These are phyloP conservation scores for Thielaviopsis musarum DNA, from an alignment of 2,329 filamentous ascomycete genomes.

Conservation along the genomic window DNA sequence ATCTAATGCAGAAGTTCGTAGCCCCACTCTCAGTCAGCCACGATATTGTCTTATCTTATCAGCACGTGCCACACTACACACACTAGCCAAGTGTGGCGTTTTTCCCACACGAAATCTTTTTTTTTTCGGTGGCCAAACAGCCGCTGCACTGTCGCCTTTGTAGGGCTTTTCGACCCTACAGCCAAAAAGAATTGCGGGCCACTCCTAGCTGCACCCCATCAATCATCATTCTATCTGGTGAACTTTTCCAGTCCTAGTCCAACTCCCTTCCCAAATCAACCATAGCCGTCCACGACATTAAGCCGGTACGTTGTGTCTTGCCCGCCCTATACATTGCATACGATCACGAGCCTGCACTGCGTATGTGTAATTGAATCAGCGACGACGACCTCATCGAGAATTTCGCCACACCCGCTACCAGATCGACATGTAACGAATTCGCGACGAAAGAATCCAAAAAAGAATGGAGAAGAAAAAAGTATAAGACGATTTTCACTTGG, in stretches of 20 bases:
- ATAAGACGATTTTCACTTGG: not conserved
- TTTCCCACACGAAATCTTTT: conserved; percentile 5
- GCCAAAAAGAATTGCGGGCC: conserved; percentile 11
- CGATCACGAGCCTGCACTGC: not conserved
- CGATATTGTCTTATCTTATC: not conserved
- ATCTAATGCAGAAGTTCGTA: not conserved
- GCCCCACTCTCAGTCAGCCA: not conserved
- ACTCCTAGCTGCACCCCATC: conserved; percentile 8
- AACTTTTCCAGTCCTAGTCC: conserved; percentile 11
- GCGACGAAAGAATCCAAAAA: not conserved
- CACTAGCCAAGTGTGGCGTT: conserved; percentile 3
- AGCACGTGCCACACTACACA: not conserved
- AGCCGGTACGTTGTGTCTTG: conserved; percentile 11
- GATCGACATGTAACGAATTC: not conserved
- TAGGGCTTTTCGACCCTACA: conserved; percentile 13
- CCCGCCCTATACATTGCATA: not conserved
- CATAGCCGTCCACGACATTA: conserved; percentile 12
- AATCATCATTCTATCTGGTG: conserved; percentile 11
- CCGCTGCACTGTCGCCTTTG: not conserved
- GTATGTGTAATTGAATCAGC: not conserved
- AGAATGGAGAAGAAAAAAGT: not conserved
- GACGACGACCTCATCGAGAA: not conserved
- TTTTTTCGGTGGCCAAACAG: not conserved
- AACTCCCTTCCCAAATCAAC: conserved; percentile 11
- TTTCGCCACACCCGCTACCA: not conserved